These are phyloP conservation scores for Parathielavia appendiculata DNA, from an alignment of 495 filamentous ascomycete species.

Conservation along the genomic window DNA sequence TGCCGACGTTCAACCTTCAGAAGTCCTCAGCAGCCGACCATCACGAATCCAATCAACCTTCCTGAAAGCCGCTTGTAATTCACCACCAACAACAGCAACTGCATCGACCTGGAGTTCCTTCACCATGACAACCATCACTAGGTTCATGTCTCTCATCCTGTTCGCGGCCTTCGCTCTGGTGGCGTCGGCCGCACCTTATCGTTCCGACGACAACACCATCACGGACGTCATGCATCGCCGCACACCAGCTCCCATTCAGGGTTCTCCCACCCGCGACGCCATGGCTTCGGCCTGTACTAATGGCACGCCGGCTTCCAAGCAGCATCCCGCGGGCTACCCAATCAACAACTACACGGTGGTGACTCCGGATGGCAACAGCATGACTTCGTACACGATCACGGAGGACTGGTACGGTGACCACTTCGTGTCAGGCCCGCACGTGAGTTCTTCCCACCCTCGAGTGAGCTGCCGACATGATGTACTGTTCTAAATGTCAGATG, in stretches of 20 bases:
- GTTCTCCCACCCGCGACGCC: slow-evolving; percentile 9
- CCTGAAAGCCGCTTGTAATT: neutral
- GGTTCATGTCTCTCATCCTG: neutral
- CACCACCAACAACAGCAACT: neutral
- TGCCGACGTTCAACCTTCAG: no score
- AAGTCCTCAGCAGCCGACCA: no score
- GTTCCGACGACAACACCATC: neutral
- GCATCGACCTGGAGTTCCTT: neutral
- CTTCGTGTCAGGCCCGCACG: slow-evolving; percentile 28
- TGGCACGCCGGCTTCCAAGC: slow-evolving; percentile 20
- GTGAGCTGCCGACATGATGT: neutral
- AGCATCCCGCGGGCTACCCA: slow-evolving; percentile 8
- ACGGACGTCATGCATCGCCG: neutral
- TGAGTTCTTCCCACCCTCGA: slow-evolving; percentile 5
- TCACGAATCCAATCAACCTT: neutral
- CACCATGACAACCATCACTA: slow-evolving; percentile 1
- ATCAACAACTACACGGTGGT: slow-evolving; percentile 26
- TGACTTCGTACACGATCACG: slow-evolving; percentile 21
- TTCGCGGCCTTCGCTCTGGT: neutral
- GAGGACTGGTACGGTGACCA: slow-evolving; percentile 23
- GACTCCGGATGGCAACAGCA: slow-evolving; percentile 7
- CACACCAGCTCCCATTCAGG: neutral
- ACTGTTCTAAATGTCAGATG: neutral
- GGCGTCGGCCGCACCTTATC: neutral
- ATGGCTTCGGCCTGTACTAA: slow-evolving; percentile 17